These are phyloP conservation scores for Phylloporus sp. DNA, from an alignment of 768 basidiomycete species.

Conservation along the genomic window DNA sequence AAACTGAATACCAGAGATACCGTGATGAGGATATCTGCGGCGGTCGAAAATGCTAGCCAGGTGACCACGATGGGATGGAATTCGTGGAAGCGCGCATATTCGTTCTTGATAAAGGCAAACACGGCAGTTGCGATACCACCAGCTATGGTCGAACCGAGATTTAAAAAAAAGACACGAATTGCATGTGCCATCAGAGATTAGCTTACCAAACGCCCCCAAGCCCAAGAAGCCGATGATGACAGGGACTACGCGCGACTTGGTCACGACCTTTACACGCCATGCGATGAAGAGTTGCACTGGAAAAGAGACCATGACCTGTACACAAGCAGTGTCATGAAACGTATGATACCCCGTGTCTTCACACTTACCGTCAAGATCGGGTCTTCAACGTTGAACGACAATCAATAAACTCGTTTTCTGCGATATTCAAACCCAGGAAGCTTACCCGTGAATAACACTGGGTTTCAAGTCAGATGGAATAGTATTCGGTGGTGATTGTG, in stretches of 20 bases:
- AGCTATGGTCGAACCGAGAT: slow-evolving; percentile 14
- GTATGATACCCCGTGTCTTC: neutral
- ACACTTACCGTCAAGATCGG: slow-evolving; percentile 40
- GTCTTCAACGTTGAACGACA: slow-evolving; percentile 31
- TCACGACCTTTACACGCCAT: slow-evolving; percentile 37
- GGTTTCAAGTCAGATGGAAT: slow-evolving; percentile 16
- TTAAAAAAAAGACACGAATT: no score
- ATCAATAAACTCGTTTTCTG: neutral
- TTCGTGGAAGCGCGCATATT: slow-evolving; percentile 31
- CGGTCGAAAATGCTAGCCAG: slow-evolving; percentile 40
- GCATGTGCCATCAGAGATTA: no score
- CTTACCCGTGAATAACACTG: slow-evolving; percentile 16
- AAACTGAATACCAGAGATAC: slow-evolving; percentile 39
- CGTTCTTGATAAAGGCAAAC: slow-evolving; percentile 26
- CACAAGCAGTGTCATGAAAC: neutral
- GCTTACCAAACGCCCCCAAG: slow-evolving; percentile 8
- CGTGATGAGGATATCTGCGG: slow-evolving; percentile 42
- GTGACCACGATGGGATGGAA: slow-evolving; percentile 33
- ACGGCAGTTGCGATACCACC: slow-evolving; percentile 34
- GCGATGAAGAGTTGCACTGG: slow-evolving; percentile 47
- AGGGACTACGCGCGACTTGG: slow-evolving; percentile 25
- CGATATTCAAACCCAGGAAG: neutral
- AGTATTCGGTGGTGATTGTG: neutral
- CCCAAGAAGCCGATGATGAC: slow-evolving; percentile 19
- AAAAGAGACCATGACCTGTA: slow-evolving; percentile 40